Percentiles rank a stretch among this genome's conserved stretches.
phyloP scores from a whole-genome alignment of 2,329 filamentous ascomycete species.

The Arthrobotrys entomopaga region DNA sequence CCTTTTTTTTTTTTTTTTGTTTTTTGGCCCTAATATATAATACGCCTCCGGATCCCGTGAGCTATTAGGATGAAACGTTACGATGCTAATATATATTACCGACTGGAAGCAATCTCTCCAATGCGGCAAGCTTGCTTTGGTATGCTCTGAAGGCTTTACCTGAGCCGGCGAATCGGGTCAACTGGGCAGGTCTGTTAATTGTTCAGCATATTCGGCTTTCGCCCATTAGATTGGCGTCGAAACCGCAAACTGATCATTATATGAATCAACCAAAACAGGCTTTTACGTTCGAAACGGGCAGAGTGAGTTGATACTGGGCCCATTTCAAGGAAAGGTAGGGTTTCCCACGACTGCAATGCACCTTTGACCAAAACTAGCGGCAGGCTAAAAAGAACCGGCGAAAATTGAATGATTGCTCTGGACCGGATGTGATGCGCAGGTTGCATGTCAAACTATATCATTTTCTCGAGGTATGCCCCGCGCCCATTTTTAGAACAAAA shows the following conservation, averaged over 20 bases:
- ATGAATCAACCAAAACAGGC: conserved; percentile 64
- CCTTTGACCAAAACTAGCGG: not conserved
- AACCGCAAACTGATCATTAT: conserved; percentile 24
- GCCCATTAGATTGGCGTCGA: conserved; percentile 7
- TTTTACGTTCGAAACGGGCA: conserved; percentile 76
- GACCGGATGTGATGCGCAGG: conserved; percentile 56
- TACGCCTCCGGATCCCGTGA: too few relatives aligned
- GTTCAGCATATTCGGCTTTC: conserved; percentile 8
- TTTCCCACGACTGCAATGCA: not conserved
- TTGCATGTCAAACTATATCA: conserved; percentile 79
- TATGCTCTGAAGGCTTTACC: conserved; percentile 80
- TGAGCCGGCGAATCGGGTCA: conserved; percentile 73
- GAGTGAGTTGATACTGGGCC: conserved; percentile 75
- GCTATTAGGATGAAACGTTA: conserved; percentile 3
- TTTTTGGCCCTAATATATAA: too few relatives aligned
- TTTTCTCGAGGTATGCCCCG: conserved; percentile 64
- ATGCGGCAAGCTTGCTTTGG: conserved; percentile 79
- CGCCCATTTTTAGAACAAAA: conserved; percentile 28
- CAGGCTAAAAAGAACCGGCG: conserved; percentile 2
- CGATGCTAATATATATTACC: not conserved
- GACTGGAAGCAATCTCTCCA: conserved; percentile 75
- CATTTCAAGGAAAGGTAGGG: conserved; percentile 78
- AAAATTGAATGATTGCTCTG: not conserved
- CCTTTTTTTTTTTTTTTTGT: not conserved
- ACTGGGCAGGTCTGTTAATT: conserved; percentile 74